These are phyloP conservation scores for Diaporthe nobilis DNA, from an alignment of 2,329 filamentous ascomycete genomes.

Conservation along the genomic window DNA sequence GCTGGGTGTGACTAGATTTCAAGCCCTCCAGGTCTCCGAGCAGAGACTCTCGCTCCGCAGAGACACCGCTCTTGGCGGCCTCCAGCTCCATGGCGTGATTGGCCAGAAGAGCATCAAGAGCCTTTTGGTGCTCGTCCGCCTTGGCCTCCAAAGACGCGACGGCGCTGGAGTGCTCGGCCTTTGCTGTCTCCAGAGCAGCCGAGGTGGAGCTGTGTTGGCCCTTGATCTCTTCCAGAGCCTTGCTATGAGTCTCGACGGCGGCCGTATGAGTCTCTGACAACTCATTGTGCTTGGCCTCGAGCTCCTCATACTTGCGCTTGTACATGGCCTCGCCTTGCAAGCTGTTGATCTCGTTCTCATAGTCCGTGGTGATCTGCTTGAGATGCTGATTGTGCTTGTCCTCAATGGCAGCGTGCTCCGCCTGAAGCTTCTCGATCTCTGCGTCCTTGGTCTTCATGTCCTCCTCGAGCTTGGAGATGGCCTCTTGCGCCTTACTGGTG, in stretches of 20 bases:
- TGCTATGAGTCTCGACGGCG: constrained; percentile 55
- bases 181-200: constrained; percentile 59
- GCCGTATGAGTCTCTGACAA: constrained; percentile 53
- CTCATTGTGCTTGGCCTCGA: constrained; percentile 70
- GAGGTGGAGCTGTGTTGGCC: constrained; percentile 61
- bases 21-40: constrained; percentile 66
- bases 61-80: constrained; percentile 66
- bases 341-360: constrained; percentile 75
- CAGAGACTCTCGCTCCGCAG: constrained; percentile 64
- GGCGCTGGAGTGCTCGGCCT: constrained; percentile 60
- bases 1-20: constrained; percentile 67
- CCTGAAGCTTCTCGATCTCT: constrained; percentile 65
- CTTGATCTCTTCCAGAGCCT: constrained; percentile 59
- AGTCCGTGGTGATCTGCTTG: constrained; percentile 71
- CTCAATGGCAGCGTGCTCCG: constrained; percentile 57
- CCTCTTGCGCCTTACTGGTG: constrained; percentile 59
- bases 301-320: constrained; percentile 73
- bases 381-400: constrained; percentile 71
- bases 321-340: constrained; percentile 74
- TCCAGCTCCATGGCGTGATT: constrained; percentile 73
- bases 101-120: constrained; percentile 68
- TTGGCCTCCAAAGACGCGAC: constrained; percentile 64
- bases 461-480: constrained; percentile 63
- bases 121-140: constrained; percentile 67
- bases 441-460: constrained; percentile 64